phyloP scores from a whole-genome alignment of 169 alveolate species.

The Cryptosporidium muris region DNA sequence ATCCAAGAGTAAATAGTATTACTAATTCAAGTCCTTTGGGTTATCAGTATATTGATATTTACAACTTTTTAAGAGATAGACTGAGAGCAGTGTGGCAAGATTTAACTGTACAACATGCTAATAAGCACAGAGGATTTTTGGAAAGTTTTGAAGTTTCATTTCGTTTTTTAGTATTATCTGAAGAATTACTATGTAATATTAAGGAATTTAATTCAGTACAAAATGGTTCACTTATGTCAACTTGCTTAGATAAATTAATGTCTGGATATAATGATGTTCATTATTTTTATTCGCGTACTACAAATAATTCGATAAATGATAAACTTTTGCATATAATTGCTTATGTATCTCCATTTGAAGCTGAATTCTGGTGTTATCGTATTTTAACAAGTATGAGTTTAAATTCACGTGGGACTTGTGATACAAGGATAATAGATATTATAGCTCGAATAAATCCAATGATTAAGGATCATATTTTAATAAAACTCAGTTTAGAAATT shows the following conservation, averaged over 20 bases:
- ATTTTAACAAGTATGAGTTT: conserved; percentile 77
- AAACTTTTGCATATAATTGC: conserved; percentile 72
- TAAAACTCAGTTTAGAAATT: conserved; percentile 69
- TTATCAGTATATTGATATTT: conserved; percentile 80
- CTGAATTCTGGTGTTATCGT: conserved; percentile 87
- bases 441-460: conserved; percentile 73
- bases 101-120: conserved; percentile 84
- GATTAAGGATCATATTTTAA: conserved; percentile 40
- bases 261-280: conserved; percentile 83
- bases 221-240: conserved; percentile 79
- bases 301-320: background rate
- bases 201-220: conserved; percentile 81
- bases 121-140: conserved; percentile 82
- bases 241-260: conserved; percentile 85
- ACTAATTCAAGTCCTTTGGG: conserved; percentile 6
- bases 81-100: conserved; percentile 87
- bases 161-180: conserved; percentile 81
- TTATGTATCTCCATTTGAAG: conserved; percentile 82
- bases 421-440: conserved; percentile 77
- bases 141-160: conserved; percentile 83
- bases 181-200: conserved; percentile 76
- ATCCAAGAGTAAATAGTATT: conserved; percentile 32
- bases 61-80: conserved; percentile 84
- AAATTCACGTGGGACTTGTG: conserved; percentile 64
- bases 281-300: conserved; percentile 27